These are phyloP conservation scores for Cordyceps cateniannulata DNA, from an alignment of 2,329 filamentous ascomycete species.

Conservation along the genomic window DNA sequence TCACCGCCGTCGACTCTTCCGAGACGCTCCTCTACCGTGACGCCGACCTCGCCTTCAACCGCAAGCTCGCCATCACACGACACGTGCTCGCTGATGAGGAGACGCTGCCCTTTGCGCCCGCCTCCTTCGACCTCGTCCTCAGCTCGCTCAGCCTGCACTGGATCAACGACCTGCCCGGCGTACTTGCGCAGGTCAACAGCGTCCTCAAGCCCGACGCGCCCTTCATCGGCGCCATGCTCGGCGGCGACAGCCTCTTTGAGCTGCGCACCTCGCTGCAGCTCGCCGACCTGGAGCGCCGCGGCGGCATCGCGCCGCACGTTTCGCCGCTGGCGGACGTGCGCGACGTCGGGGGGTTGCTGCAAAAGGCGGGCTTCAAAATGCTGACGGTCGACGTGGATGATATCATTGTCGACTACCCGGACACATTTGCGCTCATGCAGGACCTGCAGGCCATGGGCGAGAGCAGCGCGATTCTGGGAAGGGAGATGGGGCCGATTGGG, in stretches of 20 bases:
- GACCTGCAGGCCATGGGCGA: constrained; percentile 97
- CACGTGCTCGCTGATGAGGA: constrained; percentile 71
- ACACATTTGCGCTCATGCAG: constrained; percentile 83
- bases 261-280: constrained; percentile 88
- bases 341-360: constrained; percentile 82
- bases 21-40: constrained; percentile 74
- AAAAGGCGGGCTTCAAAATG: constrained; percentile 87
- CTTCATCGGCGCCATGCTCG: constrained; percentile 94
- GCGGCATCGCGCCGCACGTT: constrained; percentile 86
- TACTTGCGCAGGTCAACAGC: constrained; percentile 78
- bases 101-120: constrained; percentile 65
- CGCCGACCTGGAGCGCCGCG: constrained; percentile 80
- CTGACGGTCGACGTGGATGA: constrained; percentile 96
- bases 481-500: constrained; percentile 70
- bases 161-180: constrained; percentile 90
- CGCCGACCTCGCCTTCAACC: constrained; percentile 65
- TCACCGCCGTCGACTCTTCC: constrained; percentile 80
- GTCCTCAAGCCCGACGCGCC: constrained; percentile 84
- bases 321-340: constrained; percentile 88
- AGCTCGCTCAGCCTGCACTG: constrained; percentile 89
- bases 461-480: constrained; percentile 78
- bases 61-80: constrained; percentile 63
- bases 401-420: constrained; percentile 89
- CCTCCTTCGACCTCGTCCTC: constrained; percentile 82
- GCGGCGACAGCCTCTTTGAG: constrained; percentile 90